phyloP scores from a whole-genome alignment of 768 basidiomycete species.

The Tricholoma matsutake region DNA sequence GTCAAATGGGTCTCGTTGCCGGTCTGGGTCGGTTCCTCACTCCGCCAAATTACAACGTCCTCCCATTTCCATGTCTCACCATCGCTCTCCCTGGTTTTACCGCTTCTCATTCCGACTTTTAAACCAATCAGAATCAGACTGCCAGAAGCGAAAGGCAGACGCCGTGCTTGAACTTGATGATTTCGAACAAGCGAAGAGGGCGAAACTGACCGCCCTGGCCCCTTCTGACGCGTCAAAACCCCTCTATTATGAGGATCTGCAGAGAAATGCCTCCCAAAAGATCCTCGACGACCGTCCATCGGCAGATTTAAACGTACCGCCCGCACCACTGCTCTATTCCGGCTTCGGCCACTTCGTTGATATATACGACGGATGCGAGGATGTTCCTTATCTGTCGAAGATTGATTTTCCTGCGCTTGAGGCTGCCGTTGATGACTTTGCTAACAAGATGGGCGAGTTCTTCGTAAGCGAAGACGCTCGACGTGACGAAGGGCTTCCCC shows the following conservation, averaged over 20 bases:
- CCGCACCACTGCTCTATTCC: conserved; percentile 15
- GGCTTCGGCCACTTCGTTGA: conserved; percentile 20
- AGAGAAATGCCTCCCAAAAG: conserved; percentile 8
- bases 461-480: conserved; percentile 12
- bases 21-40: neutral
- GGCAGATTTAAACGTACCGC: conserved; percentile 4
- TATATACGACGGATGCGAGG: conserved; percentile 10
- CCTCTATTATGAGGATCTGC: neutral
- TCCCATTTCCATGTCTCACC: too few species aligned
- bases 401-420: conserved; percentile 6
- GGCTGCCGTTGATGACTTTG: conserved; percentile 10
- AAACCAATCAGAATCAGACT: neutral
- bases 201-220: neutral
- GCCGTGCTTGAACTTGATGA: neutral
- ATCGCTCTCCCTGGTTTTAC: neutral
- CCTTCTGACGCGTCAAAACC: conserved; percentile 8
- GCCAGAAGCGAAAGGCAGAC: neutral
- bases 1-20: neutral
- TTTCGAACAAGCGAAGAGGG: neutral
- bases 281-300: conserved; percentile 21
- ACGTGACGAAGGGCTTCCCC: conserved; percentile 4
- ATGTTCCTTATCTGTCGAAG: conserved; percentile 2
- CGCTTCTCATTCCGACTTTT: neutral
- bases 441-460: conserved; percentile 13
- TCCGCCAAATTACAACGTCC: neutral